phyloP scores from a whole-genome alignment of 768 basidiomycete genomes.

The Pisolithus marmoratus region DNA sequence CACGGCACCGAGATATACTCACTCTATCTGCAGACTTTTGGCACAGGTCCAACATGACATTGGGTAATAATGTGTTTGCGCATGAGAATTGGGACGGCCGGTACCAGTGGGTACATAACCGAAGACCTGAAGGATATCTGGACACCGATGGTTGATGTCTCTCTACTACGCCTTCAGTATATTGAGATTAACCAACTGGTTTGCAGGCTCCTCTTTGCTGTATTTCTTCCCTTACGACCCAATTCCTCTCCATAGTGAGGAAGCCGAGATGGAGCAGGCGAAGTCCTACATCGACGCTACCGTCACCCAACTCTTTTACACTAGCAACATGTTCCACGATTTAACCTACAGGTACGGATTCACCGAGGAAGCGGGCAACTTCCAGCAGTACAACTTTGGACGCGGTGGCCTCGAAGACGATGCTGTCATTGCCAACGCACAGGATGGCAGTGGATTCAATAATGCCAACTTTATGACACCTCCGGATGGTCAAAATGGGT shows the following conservation, averaged over 20 bases:
- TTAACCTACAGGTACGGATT: constrained; percentile 89
- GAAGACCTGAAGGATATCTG: constrained; percentile 58
- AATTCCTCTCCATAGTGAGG: constrained; percentile 40
- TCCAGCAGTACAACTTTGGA: constrained; percentile 97
- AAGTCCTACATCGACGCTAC: constrained; percentile 82
- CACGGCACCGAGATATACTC: constrained; percentile 7
- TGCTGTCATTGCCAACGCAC: constrained; percentile 90
- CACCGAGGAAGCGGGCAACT: constrained; percentile 88
- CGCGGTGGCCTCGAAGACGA: constrained; percentile 84
- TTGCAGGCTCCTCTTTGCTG: neutral
- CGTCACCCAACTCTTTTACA: constrained; percentile 87
- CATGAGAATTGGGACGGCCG: constrained; percentile 90
- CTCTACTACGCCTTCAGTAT: neutral
- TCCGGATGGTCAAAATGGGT: constrained; percentile 78
- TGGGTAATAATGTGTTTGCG: constrained; percentile 89
- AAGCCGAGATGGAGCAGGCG: constrained; percentile 64
- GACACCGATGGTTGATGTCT: neutral
- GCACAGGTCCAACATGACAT: constrained; percentile 73
- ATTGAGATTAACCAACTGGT: neutral
- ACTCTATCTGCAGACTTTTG: constrained; percentile 32
- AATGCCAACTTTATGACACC: constrained; percentile 91
- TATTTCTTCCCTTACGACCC: constrained; percentile 80
- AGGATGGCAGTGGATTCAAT: constrained; percentile 91
- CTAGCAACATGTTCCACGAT: constrained; percentile 75
- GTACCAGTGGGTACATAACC: constrained; percentile 62